These are phyloP conservation scores for Beauveria asiatica DNA, from an alignment of 2,329 filamentous ascomycete genomes.

Conservation along the genomic window DNA sequence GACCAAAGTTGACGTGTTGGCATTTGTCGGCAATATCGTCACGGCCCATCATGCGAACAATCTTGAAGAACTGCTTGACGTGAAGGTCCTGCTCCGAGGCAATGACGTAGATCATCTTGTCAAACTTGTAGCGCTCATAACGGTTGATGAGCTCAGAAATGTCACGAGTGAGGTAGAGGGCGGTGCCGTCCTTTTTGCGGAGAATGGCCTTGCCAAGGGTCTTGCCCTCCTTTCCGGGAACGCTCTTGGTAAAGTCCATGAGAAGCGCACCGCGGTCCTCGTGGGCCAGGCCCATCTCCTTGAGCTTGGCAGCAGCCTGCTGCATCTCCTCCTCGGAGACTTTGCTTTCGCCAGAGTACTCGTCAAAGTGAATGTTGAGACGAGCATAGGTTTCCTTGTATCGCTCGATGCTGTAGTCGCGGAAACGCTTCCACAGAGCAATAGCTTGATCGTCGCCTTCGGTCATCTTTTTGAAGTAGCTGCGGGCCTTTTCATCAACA, in stretches of 20 bases:
- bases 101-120: slow-evolving; percentile 75
- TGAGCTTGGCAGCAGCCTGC: slow-evolving; percentile 51
- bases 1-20: slow-evolving; percentile 68
- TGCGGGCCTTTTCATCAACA: slow-evolving; percentile 65
- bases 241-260: slow-evolving; percentile 62
- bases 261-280: slow-evolving; percentile 65
- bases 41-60: slow-evolving; percentile 62
- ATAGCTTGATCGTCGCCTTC: slow-evolving; percentile 54
- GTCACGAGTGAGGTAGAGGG: slow-evolving; percentile 70
- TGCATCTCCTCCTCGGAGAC: slow-evolving; percentile 61
- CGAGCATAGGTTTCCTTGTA: slow-evolving; percentile 62
- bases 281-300: slow-evolving; percentile 55
- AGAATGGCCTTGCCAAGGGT: slow-evolving; percentile 63
- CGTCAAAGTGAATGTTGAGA: slow-evolving; percentile 63
- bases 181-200: slow-evolving; percentile 65
- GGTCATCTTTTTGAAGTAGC: slow-evolving; percentile 65
- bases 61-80: slow-evolving; percentile 67
- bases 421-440: slow-evolving; percentile 56
- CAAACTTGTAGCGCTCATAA: slow-evolving; percentile 54
- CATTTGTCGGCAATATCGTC: slow-evolving; percentile 59
- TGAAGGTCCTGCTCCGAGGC: slow-evolving; percentile 65
- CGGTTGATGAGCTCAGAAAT: slow-evolving; percentile 66
- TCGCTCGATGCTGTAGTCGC: slow-evolving; percentile 56
- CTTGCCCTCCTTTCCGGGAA: slow-evolving; percentile 58
- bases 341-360: slow-evolving; percentile 68